These are phyloP conservation scores for Tolypocladium amazonense DNA, from an alignment of 2,329 filamentous ascomycete species.

Conservation along the genomic window DNA sequence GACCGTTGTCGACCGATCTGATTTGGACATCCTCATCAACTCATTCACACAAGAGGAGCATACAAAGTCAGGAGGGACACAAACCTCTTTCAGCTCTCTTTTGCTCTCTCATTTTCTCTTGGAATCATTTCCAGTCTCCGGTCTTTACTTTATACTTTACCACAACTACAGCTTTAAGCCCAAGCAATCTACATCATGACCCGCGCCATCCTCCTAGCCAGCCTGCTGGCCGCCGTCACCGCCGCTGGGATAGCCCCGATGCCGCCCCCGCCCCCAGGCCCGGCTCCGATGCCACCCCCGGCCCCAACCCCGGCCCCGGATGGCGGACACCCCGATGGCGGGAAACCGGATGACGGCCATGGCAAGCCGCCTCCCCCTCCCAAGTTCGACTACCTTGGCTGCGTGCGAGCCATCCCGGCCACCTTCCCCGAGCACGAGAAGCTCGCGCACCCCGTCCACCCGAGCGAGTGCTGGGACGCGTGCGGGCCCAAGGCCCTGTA, in stretches of 20 bases:
- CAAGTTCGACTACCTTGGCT: slow-evolving; percentile 17
- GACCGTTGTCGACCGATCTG: background rate
- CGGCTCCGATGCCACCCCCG: too few species aligned
- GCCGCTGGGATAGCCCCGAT: slow-evolving; percentile 7
- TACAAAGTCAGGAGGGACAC: background rate
- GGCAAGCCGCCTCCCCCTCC: slow-evolving; percentile 5
- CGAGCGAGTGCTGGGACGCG: slow-evolving; percentile 10
- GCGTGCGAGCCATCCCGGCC: slow-evolving; percentile 10
- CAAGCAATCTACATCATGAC: slow-evolving; percentile 4
- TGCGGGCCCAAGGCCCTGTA: slow-evolving; percentile 5
- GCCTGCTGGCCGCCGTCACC: slow-evolving; percentile 13
- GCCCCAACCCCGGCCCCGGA: background rate
- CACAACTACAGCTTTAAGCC: too few species aligned
- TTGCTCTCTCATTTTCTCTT: background rate
- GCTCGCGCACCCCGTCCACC: slow-evolving; percentile 8
- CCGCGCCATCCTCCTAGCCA: slow-evolving; percentile 6
- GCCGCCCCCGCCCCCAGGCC: too few species aligned
- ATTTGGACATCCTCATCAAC: background rate
- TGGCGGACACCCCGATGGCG: too few species aligned
- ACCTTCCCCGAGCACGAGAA: slow-evolving; percentile 8
- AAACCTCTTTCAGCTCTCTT: background rate
- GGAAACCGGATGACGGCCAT: background rate
- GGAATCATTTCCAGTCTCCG: background rate
- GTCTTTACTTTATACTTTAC: background rate
- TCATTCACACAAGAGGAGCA: background rate